A percentile compares a stretch with the other conserved stretches of the same genome.
These are phyloP conservation scores for Picochlorum sp. DNA, from an alignment of 139 green algal species.

Conservation along the genomic window DNA sequence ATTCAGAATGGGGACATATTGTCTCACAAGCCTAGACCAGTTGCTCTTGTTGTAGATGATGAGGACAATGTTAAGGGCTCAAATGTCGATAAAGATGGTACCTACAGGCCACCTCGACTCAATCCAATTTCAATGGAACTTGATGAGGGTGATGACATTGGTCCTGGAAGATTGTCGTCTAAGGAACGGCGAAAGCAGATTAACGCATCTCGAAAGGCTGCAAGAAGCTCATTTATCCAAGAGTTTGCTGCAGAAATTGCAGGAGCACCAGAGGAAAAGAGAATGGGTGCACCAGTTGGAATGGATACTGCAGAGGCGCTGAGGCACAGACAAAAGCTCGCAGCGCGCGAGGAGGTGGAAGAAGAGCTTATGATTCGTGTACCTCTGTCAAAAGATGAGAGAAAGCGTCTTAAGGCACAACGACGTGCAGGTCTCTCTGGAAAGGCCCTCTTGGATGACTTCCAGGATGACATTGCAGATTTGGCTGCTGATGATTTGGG, in stretches of 20 bases:
- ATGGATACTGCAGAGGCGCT: constrained; percentile 36
- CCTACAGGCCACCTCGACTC: constrained; percentile 85
- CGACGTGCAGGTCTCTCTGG: constrained; percentile 35
- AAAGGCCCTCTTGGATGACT: constrained; percentile 73
- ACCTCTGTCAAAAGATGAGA: constrained; percentile 71
- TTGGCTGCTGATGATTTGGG: constrained; percentile 41
- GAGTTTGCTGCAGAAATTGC: constrained; percentile 61
- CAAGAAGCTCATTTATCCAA: constrained; percentile 54
- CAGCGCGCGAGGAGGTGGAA: constrained; percentile 65
- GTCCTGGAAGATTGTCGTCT: constrained; percentile 6
- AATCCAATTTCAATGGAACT: constrained; percentile 75
- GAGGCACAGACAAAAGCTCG: constrained; percentile 55
- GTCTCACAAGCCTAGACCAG: constrained; percentile 57
- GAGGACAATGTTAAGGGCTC: constrained; percentile 2
- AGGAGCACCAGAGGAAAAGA: constrained; percentile 76
- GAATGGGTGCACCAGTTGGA: constrained; percentile 13
- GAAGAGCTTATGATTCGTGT: constrained; percentile 86
- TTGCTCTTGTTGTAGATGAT: constrained; percentile 47
- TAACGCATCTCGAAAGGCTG: constrained; percentile 37
- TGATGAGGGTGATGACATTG: constrained; percentile 20
- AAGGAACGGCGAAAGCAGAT: constrained; percentile 28
- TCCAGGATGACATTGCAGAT: constrained; percentile 86
- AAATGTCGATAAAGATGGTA: constrained; percentile 26
- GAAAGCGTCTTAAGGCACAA: constrained; percentile 56
- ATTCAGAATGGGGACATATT: constrained; percentile 29